Percentiles rank a stretch among this genome's conserved stretches.
Evolutionary conservation across 495 filamentous ascomycete species (phyloP).

Genomic region (Wilcoxina mikolae): DNA sequence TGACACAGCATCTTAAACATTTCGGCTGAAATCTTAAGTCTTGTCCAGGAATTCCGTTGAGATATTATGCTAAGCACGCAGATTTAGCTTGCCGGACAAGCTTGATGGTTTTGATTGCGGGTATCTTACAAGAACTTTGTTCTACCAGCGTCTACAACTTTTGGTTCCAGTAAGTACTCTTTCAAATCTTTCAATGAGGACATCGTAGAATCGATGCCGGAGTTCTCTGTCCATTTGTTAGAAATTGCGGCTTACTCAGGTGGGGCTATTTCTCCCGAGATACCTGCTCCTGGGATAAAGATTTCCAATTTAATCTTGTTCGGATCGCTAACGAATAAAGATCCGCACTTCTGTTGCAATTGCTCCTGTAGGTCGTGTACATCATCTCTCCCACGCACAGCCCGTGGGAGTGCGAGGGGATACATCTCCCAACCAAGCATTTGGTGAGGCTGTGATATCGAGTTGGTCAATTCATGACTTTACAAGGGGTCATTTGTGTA

Average conservation of each 20-base stretch:
- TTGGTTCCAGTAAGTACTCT: background rate
- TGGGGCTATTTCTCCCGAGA: too few species aligned
- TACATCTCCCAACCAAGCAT: background rate
- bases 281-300: too few species aligned
- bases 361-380: background rate
- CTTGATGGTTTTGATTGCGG: background rate
- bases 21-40: constrained; percentile 5
- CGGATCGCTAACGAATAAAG: background rate
- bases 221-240: background rate
- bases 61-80: background rate
- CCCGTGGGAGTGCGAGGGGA: background rate
- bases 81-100: background rate
- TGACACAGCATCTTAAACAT: constrained; percentile 6
- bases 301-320: background rate
- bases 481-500: too few species aligned
- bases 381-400: background rate
- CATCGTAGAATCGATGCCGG: background rate
- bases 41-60: constrained; percentile 5
- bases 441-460: too few species aligned
- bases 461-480: too few species aligned
- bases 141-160: background rate
- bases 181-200: background rate
- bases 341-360: background rate
- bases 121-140: background rate
- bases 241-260: too few species aligned